Percentiles rank a stretch among this genome's conserved stretches.
Conservation (phyloP, 441 rosid genomes). For the Pelargonium cotyledonis region DNA sequence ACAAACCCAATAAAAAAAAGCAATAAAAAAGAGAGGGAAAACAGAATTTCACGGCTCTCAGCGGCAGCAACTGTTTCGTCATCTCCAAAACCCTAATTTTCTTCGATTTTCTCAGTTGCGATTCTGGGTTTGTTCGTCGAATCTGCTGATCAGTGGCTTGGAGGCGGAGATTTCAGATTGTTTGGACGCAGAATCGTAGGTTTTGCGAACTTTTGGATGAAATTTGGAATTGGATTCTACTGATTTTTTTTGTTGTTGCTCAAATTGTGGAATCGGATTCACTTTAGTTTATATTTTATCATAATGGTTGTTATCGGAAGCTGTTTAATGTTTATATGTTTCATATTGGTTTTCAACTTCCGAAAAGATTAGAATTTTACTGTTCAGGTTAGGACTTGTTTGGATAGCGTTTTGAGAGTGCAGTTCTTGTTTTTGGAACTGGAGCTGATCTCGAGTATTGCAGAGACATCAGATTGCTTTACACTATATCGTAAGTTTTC, state of each 20-base stretch:
- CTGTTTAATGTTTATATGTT: too few species aligned
- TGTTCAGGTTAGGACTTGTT: too few species aligned
- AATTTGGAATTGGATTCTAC: background rate
- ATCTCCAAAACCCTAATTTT: conserved; percentile 11
- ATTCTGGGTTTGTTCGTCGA: conserved; percentile 19
- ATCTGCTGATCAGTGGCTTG: conserved; percentile 18
- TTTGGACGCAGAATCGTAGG: background rate
- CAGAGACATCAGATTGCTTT: too few species aligned
- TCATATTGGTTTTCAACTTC: too few species aligned
- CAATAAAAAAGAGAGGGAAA: background rate
- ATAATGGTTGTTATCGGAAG: too few species aligned
- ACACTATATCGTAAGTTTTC: background rate
- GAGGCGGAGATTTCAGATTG: conserved; percentile 10
- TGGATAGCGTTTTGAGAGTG: too few species aligned
- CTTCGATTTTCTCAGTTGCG: conserved; percentile 8
- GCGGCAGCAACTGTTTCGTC: background rate
- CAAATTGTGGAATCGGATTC: too few species aligned
- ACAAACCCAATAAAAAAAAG: background rate
- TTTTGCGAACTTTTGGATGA: background rate
- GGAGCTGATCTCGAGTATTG: too few species aligned
- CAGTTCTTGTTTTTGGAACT: too few species aligned
- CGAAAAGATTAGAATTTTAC: too few species aligned
- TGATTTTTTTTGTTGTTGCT: background rate
- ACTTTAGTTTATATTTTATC: too few species aligned
- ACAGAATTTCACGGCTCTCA: background rate